Base-by-base conservation (phyloP, 2,329 filamentous ascomycete genomes). In the Botrytis byssoidea region DNA sequence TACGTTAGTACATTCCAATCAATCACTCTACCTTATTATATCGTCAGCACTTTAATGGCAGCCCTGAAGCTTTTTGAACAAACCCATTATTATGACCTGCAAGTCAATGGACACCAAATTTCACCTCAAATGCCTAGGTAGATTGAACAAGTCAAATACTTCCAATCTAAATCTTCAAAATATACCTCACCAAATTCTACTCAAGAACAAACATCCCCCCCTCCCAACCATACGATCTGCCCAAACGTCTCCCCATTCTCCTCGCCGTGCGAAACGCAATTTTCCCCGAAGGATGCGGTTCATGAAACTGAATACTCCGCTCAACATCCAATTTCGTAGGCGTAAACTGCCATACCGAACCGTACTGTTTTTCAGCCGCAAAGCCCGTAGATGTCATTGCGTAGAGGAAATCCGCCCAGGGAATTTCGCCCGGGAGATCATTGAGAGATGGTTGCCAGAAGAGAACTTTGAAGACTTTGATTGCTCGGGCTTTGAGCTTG, bases 261-360 rank as follows among this genome's bases (percentile, higher is more conserved):
- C 87, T 82, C 0, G 86, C 87, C 59, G 79, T 80, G 1, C 76
- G 75, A 74, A 86, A 87, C 0, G 85, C 81, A 5, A 91, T 83
- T 79, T 90, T 90, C 1, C 81, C 81, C 1, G 78, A 78, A 0
- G 88, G 87, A 79, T 91, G 88, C 3, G 89, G 88, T 40, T 69
- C 66, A 14, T 69, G 48, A 40, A 69, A 69, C 40, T 42, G 48
- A 12, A 91, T 90, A 37, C 83, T 84, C 6, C 85, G 80, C 57
- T 84, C 81, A 0, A 85, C 82, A 70, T 85, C 83, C 7, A 77
- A 46, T 14, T 32, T 71, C 0, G 51, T 59, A 5, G 85, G 86
- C 22, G 81, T 83, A 74, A 91, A 91, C 18, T 89, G 86, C 89
- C 89, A 91, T 0, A 86, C 86, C 1, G 87, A 90, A 0, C 88